These are phyloP conservation scores for Pythium periplocum DNA, from an alignment of 352 stramenopile genomes.

Conservation along the genomic window DNA sequence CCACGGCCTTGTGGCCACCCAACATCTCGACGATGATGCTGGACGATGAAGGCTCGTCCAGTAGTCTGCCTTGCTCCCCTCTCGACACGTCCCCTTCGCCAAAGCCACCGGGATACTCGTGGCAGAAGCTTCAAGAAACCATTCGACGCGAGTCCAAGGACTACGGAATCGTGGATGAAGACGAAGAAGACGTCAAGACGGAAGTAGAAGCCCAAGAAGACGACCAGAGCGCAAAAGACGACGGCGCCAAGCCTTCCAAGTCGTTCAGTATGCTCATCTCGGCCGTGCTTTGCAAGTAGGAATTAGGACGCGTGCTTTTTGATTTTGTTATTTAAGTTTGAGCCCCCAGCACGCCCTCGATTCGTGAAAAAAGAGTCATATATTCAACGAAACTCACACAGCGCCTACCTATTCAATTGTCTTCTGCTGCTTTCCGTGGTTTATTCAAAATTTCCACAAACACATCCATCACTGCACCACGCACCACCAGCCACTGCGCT, in stretches of 20 bases:
- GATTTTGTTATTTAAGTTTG: too few species aligned
- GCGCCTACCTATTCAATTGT: conserved; percentile 9
- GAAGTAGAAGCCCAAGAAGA: conserved; percentile 6
- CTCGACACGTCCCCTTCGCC: conserved; percentile 2
- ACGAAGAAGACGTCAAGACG: conserved; percentile 27
- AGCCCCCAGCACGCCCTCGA: too few species aligned
- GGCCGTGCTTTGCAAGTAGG: conserved; percentile 35
- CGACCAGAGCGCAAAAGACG: conserved; percentile 12
- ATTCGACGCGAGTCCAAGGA: conserved; percentile 59
- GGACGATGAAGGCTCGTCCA: conserved; percentile 1
- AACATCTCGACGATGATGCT: background rate
- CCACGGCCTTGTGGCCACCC: background rate
- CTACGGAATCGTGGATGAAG: conserved; percentile 45
- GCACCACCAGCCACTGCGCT: conserved; percentile 10
- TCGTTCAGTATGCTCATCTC: conserved; percentile 46
- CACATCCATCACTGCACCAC: conserved; percentile 8
- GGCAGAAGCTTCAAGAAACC: conserved; percentile 69
- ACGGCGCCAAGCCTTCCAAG: conserved; percentile 9
- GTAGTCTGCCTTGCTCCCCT: background rate
- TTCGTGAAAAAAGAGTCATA: too few species aligned
- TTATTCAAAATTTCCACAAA: too few species aligned
- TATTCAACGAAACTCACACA: background rate
- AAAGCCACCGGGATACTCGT: conserved; percentile 61
- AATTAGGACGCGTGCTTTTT: too few species aligned
- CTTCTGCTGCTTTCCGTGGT: too few species aligned